These are phyloP conservation scores for Eurotiales sp. DNA, from an alignment of 2,329 filamentous ascomycete genomes.

Conservation along the genomic window DNA sequence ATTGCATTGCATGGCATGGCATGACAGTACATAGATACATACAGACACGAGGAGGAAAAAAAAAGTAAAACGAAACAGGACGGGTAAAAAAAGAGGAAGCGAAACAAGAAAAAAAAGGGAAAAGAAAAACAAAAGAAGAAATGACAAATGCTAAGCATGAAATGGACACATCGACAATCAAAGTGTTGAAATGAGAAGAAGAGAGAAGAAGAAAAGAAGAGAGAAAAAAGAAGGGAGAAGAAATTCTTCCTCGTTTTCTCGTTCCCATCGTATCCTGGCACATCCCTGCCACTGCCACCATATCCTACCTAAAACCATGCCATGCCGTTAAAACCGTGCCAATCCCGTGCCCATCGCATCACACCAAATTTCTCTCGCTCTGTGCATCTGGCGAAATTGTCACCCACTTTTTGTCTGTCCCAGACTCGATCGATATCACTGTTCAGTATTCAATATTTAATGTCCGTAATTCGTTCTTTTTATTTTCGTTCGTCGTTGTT, in stretches of 20 bases:
- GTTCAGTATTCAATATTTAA: too few relatives aligned
- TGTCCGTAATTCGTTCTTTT: too few relatives aligned
- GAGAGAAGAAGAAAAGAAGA: background rate
- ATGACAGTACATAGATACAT: slow-evolving; percentile 17
- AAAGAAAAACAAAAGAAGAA: background rate
- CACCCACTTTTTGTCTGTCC: too few relatives aligned
- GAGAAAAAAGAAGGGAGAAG: background rate
- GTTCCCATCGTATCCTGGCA: slow-evolving; percentile 10
- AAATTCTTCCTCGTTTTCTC: slow-evolving; percentile 8
- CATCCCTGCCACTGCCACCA: too few relatives aligned
- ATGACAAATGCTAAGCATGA: slow-evolving; percentile 14
- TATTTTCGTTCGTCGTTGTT: too few relatives aligned
- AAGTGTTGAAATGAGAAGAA: background rate
- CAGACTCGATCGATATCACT: too few relatives aligned
- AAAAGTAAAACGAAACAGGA: background rate
- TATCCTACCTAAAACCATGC: background rate
- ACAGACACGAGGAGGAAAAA: background rate
- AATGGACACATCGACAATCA: slow-evolving; percentile 5
- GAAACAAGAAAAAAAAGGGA: slow-evolving; percentile 21
- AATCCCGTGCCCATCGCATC: too few relatives aligned
- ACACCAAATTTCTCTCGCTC: too few relatives aligned
- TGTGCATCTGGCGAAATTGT: too few relatives aligned
- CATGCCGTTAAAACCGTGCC: background rate
- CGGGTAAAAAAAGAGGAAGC: slow-evolving; percentile 7
- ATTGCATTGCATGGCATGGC: slow-evolving; percentile 2